phyloP scores from a whole-genome alignment of 306 rosid genomes.

The Prunus persica region DNA sequence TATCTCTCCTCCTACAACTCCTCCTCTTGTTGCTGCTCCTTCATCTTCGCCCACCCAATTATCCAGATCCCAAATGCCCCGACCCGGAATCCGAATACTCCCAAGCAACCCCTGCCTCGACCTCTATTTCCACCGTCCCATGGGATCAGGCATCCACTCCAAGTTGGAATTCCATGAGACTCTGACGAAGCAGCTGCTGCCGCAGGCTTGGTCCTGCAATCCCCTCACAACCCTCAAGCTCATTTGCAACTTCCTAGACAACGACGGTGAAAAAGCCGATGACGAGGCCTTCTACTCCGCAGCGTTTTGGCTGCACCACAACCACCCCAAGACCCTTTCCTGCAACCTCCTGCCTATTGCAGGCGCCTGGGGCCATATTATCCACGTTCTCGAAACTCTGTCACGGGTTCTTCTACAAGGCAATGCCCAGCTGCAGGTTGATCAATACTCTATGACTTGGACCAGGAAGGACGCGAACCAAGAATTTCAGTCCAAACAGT shows the following conservation, averaged over 20 bases:
- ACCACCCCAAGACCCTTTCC: conserved; percentile 58
- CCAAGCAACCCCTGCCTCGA: conserved; percentile 51
- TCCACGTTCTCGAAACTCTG: conserved; percentile 56
- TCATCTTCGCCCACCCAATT: too few species aligned
- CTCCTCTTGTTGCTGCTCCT: too few species aligned
- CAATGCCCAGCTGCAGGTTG: conserved; percentile 29
- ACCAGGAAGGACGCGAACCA: background rate
- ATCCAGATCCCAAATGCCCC: too few species aligned
- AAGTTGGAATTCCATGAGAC: background rate
- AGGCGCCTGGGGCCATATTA: conserved; percentile 44
- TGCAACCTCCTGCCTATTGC: conserved; percentile 48
- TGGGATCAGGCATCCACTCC: background rate
- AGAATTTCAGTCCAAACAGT: too few species aligned
- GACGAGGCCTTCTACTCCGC: conserved; percentile 38
- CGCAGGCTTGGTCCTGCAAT: conserved; percentile 41
- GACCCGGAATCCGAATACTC: too few species aligned
- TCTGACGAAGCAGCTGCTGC: conserved; percentile 18
- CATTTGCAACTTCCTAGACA: conserved; percentile 47
- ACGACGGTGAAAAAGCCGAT: conserved; percentile 57
- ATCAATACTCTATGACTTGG: background rate
- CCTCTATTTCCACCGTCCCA: conserved; percentile 34
- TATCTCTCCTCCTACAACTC: too few species aligned
- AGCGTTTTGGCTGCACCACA: conserved; percentile 47
- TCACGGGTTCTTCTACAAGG: conserved; percentile 15
- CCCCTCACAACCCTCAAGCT: conserved; percentile 58